phyloP scores from a whole-genome alignment of 331 rosid species.

The Dryas integrifolia region DNA sequence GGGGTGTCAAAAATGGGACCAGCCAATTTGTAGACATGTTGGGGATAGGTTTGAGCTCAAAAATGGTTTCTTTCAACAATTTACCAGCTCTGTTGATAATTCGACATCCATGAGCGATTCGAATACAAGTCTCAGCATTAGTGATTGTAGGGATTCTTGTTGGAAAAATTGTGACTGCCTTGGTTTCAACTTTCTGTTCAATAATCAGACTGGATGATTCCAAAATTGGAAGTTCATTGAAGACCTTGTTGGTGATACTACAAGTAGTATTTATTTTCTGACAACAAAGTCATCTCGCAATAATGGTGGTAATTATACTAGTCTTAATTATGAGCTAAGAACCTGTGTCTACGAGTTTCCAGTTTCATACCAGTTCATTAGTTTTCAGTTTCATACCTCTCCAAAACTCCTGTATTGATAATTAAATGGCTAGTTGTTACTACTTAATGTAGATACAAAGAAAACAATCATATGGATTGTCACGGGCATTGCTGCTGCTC shows the following conservation, averaged over 20 bases:
- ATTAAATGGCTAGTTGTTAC: background rate
- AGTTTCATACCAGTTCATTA: background rate
- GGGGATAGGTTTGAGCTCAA: background rate
- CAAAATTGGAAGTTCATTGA: slow-evolving; percentile 4
- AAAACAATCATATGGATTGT: background rate
- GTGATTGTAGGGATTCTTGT: slow-evolving; percentile 11
- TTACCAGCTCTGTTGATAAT: background rate
- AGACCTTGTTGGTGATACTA: background rate
- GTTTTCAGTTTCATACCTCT: too few relatives aligned
- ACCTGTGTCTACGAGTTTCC: too few relatives aligned
- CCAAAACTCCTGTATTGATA: too few relatives aligned
- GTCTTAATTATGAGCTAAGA: background rate
- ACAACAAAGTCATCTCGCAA: background rate
- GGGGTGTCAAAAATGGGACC: background rate
- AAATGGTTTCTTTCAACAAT: background rate
- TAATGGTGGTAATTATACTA: background rate
- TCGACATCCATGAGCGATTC: background rate
- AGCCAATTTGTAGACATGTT: background rate
- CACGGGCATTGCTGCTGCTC: background rate
- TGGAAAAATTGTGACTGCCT: slow-evolving; percentile 1
- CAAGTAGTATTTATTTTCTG: accelerated
- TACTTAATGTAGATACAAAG: background rate
- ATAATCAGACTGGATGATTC: background rate
- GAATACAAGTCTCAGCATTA: background rate
- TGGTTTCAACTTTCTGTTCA: background rate